These are phyloP conservation scores for Aspergillus tanneri DNA, from an alignment of 2,329 filamentous ascomycete species.

Conservation along the genomic window DNA sequence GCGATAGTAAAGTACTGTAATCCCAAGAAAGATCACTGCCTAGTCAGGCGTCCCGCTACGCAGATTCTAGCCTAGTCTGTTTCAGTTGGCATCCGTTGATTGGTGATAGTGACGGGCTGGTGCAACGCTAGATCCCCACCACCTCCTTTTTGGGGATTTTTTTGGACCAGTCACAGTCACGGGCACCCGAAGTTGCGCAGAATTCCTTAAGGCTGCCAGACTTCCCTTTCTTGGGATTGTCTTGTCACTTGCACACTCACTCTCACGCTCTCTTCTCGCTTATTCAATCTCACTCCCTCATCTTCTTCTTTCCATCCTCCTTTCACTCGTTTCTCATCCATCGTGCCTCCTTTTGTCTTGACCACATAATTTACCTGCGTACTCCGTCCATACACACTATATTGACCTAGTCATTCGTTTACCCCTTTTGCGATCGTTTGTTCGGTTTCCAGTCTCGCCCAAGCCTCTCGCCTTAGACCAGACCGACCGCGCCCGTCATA, in stretches of 20 bases:
- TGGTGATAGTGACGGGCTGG: not conserved
- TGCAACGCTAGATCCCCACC: not conserved
- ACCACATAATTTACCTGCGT: not conserved
- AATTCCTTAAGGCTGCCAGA: not conserved
- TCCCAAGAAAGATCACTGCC: not conserved
- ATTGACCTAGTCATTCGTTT: conserved; percentile 21
- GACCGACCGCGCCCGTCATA: too few relatives aligned
- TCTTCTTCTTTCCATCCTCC: conserved; percentile 7
- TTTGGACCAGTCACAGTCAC: too few relatives aligned
- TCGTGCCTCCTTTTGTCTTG: conserved; percentile 3
- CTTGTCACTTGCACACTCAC: not conserved
- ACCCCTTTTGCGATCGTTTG: conserved; percentile 10
- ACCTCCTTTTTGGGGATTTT: not conserved
- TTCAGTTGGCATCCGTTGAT: not conserved
- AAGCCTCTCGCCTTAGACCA: conserved; percentile 3
- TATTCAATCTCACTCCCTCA: too few relatives aligned
- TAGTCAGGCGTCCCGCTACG: not conserved
- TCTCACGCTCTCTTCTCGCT: not conserved
- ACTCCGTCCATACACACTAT: not conserved
- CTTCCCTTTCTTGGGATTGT: not conserved
- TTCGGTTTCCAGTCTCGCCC: not conserved
- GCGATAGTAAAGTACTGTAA: too few relatives aligned
- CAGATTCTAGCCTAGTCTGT: not conserved
- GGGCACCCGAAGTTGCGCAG: not conserved
- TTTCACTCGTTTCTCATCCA: conserved; percentile 10